Evolutionary conservation across 1,284 basidiomycete species (phyloP).

Genomic region (Phellopilus nigrolimitatus): DNA sequence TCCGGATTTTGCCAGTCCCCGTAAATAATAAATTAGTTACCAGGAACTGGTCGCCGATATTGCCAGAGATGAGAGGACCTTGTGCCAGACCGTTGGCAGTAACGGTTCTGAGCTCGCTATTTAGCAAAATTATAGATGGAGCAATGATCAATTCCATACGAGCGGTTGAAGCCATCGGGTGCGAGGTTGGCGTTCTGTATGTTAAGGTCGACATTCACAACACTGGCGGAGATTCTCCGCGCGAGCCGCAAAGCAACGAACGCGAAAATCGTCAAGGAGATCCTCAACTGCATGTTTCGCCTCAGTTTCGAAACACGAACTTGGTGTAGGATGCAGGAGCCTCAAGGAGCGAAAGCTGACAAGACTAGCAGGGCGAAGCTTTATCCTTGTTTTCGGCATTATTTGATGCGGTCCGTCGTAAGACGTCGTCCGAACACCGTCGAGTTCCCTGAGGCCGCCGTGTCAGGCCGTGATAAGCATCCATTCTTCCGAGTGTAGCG

Average conservation of each 20-base stretch:
- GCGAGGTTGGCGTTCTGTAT: conserved; percentile 14
- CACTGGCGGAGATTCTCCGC: background rate
- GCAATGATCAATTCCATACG: conserved; percentile 1
- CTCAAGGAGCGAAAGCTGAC: too few relatives aligned
- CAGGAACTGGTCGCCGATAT: conserved; percentile 29
- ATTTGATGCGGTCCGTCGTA: too few relatives aligned
- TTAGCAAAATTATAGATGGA: background rate
- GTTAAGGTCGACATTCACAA: conserved; percentile 10
- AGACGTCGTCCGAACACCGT: too few relatives aligned
- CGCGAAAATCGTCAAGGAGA: background rate
- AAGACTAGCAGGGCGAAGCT: too few relatives aligned
- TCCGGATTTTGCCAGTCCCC: too few relatives aligned
- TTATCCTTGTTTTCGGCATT: too few relatives aligned
- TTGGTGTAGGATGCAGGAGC: too few relatives aligned
- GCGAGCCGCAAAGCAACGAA: conserved; percentile 2
- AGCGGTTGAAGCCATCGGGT: conserved; percentile 17
- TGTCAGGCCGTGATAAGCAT: too few relatives aligned
- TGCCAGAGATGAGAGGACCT: conserved; percentile 30
- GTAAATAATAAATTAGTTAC: conserved; percentile 11
- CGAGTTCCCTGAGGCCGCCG: too few relatives aligned
- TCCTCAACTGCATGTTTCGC: background rate
- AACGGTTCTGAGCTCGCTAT: conserved; percentile 18
- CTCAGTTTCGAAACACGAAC: background rate
- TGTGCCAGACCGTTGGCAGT: conserved; percentile 27
- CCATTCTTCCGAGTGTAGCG: too few relatives aligned